Evolutionary conservation across 106 monocot species (phyloP).

Genomic region (Posidonia australis): DNA sequence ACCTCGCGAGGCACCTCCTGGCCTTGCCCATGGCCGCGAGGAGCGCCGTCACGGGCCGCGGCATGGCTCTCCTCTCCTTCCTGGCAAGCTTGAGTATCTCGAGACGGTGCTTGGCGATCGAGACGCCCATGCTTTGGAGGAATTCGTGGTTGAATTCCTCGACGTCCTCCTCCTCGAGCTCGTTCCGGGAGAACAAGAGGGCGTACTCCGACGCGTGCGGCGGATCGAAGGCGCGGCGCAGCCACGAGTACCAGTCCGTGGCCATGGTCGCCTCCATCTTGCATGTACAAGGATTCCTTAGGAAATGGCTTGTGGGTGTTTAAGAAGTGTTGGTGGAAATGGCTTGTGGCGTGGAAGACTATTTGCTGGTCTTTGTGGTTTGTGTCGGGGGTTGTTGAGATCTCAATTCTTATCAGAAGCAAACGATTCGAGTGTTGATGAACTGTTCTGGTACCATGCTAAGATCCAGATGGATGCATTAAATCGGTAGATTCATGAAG

Average conservation of each 20-base stretch:
- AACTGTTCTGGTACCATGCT: too few relatives aligned
- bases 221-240: constrained; percentile 39
- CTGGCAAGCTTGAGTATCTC: constrained; percentile 48
- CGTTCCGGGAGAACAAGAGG: constrained; percentile 42
- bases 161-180: constrained; percentile 62
- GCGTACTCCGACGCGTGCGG: constrained; percentile 33
- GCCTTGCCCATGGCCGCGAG: constrained; percentile 15
- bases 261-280: neutral
- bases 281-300: neutral
- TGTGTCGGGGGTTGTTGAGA: too few relatives aligned
- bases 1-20: constrained; percentile 16
- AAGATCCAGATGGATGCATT: too few relatives aligned
- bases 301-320: neutral
- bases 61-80: neutral
- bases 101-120: constrained; percentile 52
- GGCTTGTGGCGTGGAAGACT: too few relatives aligned
- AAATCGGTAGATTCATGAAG: too few relatives aligned
- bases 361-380: too few relatives aligned
- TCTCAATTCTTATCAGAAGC: too few relatives aligned
- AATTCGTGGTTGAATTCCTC: constrained; percentile 55
- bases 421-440: too few relatives aligned
- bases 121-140: constrained; percentile 78
- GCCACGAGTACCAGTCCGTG: constrained; percentile 74
- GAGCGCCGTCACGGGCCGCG: constrained; percentile 2
- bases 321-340: neutral